A percentile compares a stretch with the other conserved stretches of the same genome.
These are phyloP conservation scores for Cordyceps sp. DNA, from an alignment of 2,329 filamentous ascomycete genomes.

Conservation along the genomic window DNA sequence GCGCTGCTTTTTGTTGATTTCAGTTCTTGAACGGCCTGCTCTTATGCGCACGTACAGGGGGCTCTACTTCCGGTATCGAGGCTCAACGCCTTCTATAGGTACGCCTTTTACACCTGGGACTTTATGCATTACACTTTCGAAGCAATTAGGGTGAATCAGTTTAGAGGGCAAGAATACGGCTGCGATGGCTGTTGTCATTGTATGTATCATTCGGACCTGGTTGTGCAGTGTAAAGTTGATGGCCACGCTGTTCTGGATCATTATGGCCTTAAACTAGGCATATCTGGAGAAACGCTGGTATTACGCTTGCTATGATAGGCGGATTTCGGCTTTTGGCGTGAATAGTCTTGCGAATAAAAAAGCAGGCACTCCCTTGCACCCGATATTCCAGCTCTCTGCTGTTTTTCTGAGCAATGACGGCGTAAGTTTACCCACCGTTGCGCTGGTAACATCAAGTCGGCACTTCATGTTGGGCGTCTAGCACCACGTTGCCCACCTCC, in stretches of 20 bases:
- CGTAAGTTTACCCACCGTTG: too few species aligned
- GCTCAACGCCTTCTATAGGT: neutral
- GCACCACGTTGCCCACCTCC: too few species aligned
- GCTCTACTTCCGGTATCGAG: too few species aligned
- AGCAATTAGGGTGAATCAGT: constrained; percentile 90
- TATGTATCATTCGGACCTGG: constrained; percentile 47
- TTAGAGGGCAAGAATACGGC: constrained; percentile 43
- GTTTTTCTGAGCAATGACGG: too few species aligned
- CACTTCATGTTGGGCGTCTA: too few species aligned
- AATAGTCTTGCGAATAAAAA: too few species aligned
- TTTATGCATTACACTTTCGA: constrained; percentile 20
- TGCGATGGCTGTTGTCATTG: constrained; percentile 38
- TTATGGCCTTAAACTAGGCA: constrained; percentile 54
- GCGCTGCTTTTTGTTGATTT: neutral
- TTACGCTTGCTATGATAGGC: constrained; percentile 66
- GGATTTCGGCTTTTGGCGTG: too few species aligned
- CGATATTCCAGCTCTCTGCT: too few species aligned
- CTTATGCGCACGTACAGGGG: too few species aligned
- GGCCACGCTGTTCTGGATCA: constrained; percentile 52
- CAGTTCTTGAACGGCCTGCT: neutral
- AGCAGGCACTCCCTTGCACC: too few species aligned
- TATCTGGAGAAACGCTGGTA: constrained; percentile 63
- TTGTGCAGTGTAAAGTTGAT: constrained; percentile 45
- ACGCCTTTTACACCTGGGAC: neutral
- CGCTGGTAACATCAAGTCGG: too few species aligned